Percentiles rank a stretch among this genome's conserved stretches.
phyloP scores from a whole-genome alignment of 2,329 filamentous ascomycete genomes.

The Pseudogymnoascus sp. region DNA sequence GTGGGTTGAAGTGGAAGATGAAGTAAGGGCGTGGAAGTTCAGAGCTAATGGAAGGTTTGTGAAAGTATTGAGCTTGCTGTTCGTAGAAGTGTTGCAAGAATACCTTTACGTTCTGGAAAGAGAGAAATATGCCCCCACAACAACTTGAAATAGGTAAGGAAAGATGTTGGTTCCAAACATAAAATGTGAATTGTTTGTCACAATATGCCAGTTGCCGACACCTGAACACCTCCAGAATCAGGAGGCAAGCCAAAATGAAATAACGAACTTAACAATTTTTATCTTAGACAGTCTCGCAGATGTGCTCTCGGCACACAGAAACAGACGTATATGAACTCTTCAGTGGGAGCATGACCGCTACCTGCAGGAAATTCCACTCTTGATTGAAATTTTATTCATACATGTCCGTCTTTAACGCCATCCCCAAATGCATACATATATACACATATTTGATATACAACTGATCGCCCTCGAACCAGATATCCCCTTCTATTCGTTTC shows the following conservation, averaged over 20 bases:
- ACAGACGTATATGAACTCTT: neutral
- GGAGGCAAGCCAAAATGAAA: neutral
- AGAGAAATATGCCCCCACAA: neutral
- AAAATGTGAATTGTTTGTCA: neutral
- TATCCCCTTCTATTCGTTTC: neutral
- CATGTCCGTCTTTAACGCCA: conserved; percentile 11
- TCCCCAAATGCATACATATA: conserved; percentile 9
- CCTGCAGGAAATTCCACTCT: neutral
- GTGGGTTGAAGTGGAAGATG: neutral
- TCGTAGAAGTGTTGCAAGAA: neutral
- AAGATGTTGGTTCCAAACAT: neutral
- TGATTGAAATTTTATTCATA: conserved; percentile 2
- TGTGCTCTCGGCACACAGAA: neutral
- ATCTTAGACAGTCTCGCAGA: neutral
- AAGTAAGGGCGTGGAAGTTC: neutral
- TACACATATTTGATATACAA: conserved; percentile 10
- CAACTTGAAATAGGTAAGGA: neutral
- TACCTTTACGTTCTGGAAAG: neutral
- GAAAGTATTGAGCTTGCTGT: neutral
- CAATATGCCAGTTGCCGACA: neutral
- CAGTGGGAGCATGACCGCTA: neutral
- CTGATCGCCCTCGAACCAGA: neutral
- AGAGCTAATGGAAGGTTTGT: neutral
- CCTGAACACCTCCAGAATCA: neutral
- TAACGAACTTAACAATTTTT: neutral